Base-by-base conservation (phyloP, 805 yeast genomes). In the Wickerhamomyces tratensis region DNA sequence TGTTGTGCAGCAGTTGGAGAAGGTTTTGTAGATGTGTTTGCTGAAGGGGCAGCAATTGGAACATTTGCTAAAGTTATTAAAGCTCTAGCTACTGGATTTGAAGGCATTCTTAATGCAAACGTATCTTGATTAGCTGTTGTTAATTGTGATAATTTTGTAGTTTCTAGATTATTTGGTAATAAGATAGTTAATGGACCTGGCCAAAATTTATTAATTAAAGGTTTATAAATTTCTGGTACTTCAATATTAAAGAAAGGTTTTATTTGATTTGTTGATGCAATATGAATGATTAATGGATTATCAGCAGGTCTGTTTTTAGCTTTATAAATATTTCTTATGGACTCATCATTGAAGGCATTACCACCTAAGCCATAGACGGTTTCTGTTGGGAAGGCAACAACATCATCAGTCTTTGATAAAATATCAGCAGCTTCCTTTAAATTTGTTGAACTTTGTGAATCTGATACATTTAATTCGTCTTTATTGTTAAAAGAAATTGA, bases 311-410 rank as follows among this genome's bases (percentile, higher is more conserved):
- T 71, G 57, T 88, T 87, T 54, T 93, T 93, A 27, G 97, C 98
- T 26, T 62, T 68, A 59, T 88, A 93, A 9, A 93, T 93, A 38
- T 80, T 75, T 44, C 62, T 58, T 3, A 89, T 96, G 0, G 94
- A 74, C 6, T 74, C 77, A 41, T 87, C 87, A 42, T 69, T 71
- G 40, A 86, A 65, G 0, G 95, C 85, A 4, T 89, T 82, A 1
- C 93, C 98, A 0, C 96, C 98, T 1, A 93, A 69, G 0, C 98
- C 98, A 59, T 93, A 93, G 0, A 93, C 98, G 0, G 98, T 93
- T 57, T 93, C 98, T 0, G 98, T 86, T 2, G 98, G 98, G 53
- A 93, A 89, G 0, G 91, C 98, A 12, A 93, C 88, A 0, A 82
- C 87, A 27, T 77, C 67, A 35, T 71, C 57, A 0, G 81, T 65